These are phyloP conservation scores for Ophiosphaerella narmari DNA, from an alignment of 2,329 filamentous ascomycete genomes.

Conservation along the genomic window DNA sequence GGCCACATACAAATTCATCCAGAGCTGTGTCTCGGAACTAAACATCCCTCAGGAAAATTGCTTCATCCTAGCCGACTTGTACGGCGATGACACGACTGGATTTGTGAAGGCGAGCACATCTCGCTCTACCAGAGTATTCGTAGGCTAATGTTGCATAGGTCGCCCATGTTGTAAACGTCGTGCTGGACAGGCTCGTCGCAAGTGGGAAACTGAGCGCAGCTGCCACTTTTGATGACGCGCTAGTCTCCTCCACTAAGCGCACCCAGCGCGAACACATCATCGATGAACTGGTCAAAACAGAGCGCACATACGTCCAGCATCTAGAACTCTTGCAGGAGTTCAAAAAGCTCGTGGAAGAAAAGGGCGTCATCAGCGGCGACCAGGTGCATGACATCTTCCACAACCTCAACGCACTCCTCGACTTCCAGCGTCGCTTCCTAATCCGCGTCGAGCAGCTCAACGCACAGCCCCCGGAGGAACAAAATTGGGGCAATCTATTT, in stretches of 20 bases:
- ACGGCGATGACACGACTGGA: constrained; percentile 92
- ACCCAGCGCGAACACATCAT: constrained; percentile 86
- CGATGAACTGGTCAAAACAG: constrained; percentile 88
- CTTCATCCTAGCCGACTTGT: constrained; percentile 89
- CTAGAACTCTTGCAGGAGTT: constrained; percentile 90
- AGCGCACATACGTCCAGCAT: constrained; percentile 97
- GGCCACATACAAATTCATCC: constrained; percentile 89
- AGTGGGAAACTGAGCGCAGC: constrained; percentile 67
- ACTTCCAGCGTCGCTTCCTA: constrained; percentile 92
- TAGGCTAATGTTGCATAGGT: constrained; percentile 58
- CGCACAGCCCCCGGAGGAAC: constrained; percentile 72
- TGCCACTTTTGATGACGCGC: constrained; percentile 57
- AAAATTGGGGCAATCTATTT: constrained; percentile 96
- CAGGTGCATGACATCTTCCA: constrained; percentile 93
- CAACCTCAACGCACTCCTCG: constrained; percentile 91
- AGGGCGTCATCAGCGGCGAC: constrained; percentile 85
- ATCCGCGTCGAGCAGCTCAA: constrained; percentile 97
- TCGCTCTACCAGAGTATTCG: not conserved
- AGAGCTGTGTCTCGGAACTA: constrained; percentile 83
- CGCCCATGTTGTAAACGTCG: constrained; percentile 87
- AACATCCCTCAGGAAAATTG: constrained; percentile 79
- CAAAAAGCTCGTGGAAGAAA: constrained; percentile 87
- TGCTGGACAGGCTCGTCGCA: constrained; percentile 83
- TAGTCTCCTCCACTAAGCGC: constrained; percentile 56
- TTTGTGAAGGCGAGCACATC: constrained; percentile 77